phyloP scores from a whole-genome alignment of 345 rosid species.

The Eucalyptus regnans region DNA sequence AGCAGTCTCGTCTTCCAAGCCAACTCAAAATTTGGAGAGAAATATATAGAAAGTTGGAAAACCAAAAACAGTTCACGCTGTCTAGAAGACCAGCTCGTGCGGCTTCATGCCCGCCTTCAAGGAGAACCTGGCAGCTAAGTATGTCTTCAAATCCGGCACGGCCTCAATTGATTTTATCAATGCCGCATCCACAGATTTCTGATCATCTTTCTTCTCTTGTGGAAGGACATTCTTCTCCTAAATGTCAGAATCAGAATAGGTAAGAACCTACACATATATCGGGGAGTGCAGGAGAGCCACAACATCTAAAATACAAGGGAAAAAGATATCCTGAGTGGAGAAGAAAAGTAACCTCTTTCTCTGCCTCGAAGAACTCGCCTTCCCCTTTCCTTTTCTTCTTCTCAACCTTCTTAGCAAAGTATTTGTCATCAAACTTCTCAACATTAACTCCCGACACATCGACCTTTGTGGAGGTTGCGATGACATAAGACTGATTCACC shows the following conservation, averaged over 20 bases:
- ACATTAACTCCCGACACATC: constrained; percentile 46
- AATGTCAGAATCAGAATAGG: neutral
- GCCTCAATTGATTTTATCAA: constrained; percentile 53
- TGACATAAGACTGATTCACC: constrained; percentile 52
- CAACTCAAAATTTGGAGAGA: neutral
- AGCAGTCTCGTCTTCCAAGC: neutral
- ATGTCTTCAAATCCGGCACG: constrained; percentile 66
- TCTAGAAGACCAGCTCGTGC: constrained; percentile 69
- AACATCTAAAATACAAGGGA: neutral
- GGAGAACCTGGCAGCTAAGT: constrained; percentile 78
- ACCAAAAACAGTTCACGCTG: neutral
- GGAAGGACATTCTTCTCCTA: constrained; percentile 68
- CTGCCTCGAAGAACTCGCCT: constrained; percentile 73
- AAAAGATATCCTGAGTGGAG: neutral
- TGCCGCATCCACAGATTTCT: constrained; percentile 50
- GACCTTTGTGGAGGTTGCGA: constrained; percentile 61
- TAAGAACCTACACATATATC: neutral
- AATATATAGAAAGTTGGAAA: neutral
- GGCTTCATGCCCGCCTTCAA: constrained; percentile 74
- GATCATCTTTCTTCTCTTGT: constrained; percentile 75
- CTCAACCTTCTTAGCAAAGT: constrained; percentile 57
- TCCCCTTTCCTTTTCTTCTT: constrained; percentile 71
- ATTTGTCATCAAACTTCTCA: constrained; percentile 62
- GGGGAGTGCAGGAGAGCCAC: neutral
- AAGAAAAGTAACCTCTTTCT: constrained; percentile 41